These are phyloP conservation scores for Eudorina sp. DNA, from an alignment of 139 green algal species.

Conservation along the genomic window DNA sequence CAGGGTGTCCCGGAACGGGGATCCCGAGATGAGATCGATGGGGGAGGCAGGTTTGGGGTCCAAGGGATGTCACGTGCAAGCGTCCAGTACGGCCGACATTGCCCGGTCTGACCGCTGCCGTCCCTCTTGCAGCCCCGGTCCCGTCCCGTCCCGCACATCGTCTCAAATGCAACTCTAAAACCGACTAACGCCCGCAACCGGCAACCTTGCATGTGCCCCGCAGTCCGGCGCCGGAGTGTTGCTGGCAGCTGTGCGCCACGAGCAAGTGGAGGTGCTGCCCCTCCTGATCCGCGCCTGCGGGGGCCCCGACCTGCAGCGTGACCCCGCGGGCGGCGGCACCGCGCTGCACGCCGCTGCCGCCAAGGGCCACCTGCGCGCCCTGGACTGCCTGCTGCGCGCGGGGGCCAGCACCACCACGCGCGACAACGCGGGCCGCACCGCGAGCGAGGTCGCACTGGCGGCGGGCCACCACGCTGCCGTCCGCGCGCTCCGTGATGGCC, in stretches of 20 bases:
- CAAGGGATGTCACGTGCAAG: no score
- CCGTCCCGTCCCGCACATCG: no score
- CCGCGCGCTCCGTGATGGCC: conserved; percentile 4
- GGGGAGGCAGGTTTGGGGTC: no score
- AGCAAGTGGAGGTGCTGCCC: conserved; percentile 32
- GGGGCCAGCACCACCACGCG: conserved; percentile 4
- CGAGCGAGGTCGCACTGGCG: conserved; percentile 20
- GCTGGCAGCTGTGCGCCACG: neutral
- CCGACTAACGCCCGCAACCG: no score
- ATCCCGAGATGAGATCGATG: no score
- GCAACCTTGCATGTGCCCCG: no score
- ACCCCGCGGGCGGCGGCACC: conserved; percentile 32
- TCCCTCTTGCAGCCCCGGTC: no score
- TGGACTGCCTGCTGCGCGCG: conserved; percentile 11
- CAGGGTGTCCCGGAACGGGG: no score
- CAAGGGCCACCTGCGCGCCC: neutral
- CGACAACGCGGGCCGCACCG: conserved; percentile 30
- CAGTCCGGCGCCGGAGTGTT: conserved; percentile 1
- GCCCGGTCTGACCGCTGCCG: no score
- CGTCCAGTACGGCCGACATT: no score
- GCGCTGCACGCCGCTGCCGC: conserved; percentile 20
- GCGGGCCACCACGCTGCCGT: neutral
- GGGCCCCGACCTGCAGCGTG: neutral
- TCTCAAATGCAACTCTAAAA: no score
- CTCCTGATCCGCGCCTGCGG: neutral